These are phyloP conservation scores for Thraustochytrium sp. DNA, from an alignment of 352 stramenopile genomes.

Conservation along the genomic window DNA sequence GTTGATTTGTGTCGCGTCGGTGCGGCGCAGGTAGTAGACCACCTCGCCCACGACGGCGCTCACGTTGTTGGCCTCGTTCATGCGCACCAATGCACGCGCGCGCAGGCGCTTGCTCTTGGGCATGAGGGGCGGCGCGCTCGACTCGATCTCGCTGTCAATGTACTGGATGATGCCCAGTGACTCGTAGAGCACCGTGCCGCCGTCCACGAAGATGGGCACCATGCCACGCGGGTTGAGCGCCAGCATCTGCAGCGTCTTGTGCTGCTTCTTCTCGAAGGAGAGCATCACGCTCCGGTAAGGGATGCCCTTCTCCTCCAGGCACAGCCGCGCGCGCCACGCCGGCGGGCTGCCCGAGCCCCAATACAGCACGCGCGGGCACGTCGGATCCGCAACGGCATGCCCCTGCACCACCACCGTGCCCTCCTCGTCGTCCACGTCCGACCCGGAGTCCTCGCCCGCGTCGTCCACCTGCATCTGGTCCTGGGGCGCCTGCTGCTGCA, in stretches of 20 bases:
- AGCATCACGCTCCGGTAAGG: slow-evolving; percentile 22
- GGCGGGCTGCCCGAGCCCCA: slow-evolving; percentile 42
- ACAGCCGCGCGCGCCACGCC: slow-evolving; percentile 34
- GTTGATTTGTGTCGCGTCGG: slow-evolving; percentile 33
- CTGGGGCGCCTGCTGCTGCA: not conserved
- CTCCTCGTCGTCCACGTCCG: not conserved
- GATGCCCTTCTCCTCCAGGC: slow-evolving; percentile 43
- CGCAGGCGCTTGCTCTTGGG: not conserved
- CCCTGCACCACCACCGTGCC: not conserved
- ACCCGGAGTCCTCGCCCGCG: not conserved
- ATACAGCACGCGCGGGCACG: slow-evolving; percentile 34
- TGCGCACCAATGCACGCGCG: slow-evolving; percentile 29
- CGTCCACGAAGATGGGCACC: slow-evolving; percentile 44
- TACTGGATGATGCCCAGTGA: slow-evolving; percentile 44
- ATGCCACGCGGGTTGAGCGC: slow-evolving; percentile 44
- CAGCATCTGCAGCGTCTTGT: slow-evolving; percentile 41
- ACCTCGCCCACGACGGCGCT: slow-evolving; percentile 42
- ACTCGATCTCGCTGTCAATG: slow-evolving; percentile 22
- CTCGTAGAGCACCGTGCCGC: slow-evolving; percentile 44
- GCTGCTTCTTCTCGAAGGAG: slow-evolving; percentile 43
- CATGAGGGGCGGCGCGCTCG: not conserved
- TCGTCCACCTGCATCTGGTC: not conserved
- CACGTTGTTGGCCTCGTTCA: slow-evolving; percentile 47
- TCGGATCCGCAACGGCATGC: not conserved
- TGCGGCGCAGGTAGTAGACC: slow-evolving; percentile 45